Base-by-base conservation (phyloP, 345 rosid genomes). In the Murraya koenigii region DNA sequence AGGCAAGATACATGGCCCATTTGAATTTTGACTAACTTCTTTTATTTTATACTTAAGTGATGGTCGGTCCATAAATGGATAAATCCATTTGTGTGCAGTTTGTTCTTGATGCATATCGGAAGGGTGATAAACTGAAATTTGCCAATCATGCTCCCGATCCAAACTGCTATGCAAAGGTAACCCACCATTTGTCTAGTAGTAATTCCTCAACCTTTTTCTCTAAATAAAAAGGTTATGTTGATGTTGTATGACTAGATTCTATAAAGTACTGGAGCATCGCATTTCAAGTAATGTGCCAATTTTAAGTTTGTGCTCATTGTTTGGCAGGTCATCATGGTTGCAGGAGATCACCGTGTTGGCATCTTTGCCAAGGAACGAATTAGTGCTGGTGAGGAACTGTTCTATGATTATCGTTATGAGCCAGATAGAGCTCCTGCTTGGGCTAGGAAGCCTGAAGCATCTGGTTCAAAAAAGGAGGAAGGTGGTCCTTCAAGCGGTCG, bases 101-200 rank as follows among this genome's bases (percentile, higher is more conserved):
- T 88, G 98, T 94, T 80, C 93, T 94, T 66, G 99, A 97, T 89
- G 98, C 99, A 72, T 97, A 91, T 75, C 88, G 99, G 52, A 97
- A 97, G 82, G 99, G 99, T 52, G 98, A 97, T 88, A 97, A 97
- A 75, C 82, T 94, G 82, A 97, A 94, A 86, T 97, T 94, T 54
- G 98, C 99, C 58, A 94, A 97, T 84, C 99, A 97, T 79, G 89
- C 98, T 35, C 99, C 99, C 0, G 97, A 93, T 69, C 99, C 99
- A 55, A 97, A 97, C 75, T 94, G 99, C 85, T 97, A 94, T 72
- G 98, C 97, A 17, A 97, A 97, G 97, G 99, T 97, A 88, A 74
- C 52, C 17, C 19, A 13, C 49, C 49, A 44, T 44, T 44, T 44
- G 49, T 44, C 15, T 44, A 13, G 49, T 44, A 13, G 49, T 2